A percentile compares a stretch with the other conserved stretches of the same genome.
Conservation (phyloP, 2,329 filamentous ascomycete species). For the Cladosporium colombiae region DNA sequence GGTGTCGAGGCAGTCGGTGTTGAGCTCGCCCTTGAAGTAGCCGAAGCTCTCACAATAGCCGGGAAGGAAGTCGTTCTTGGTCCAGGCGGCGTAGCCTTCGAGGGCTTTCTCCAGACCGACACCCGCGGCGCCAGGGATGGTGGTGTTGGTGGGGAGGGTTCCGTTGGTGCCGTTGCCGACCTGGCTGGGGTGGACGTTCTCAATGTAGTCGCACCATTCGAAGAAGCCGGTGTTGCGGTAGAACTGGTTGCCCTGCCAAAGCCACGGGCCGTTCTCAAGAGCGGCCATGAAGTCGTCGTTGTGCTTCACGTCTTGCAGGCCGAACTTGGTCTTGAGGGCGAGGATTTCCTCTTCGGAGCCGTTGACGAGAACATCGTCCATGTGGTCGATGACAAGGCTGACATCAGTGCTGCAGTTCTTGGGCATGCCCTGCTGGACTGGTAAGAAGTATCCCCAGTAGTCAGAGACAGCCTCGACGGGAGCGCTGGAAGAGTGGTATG, state of each 20-base stretch:
- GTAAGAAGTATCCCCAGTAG: conserved; percentile 61
- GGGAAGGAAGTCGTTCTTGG: conserved; percentile 49
- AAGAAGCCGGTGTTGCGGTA: conserved; percentile 49
- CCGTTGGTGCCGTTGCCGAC: conserved; percentile 30
- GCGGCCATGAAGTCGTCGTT: conserved; percentile 57
- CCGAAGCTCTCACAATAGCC: conserved; percentile 51
- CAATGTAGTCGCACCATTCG: conserved; percentile 45
- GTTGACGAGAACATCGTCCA: conserved; percentile 40
- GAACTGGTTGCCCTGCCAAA: conserved; percentile 59
- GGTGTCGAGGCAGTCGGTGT: conserved; percentile 55
- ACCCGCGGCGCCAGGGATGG: conserved; percentile 44
- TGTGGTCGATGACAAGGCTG: conserved; percentile 53
- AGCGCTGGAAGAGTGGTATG: conserved; percentile 59
- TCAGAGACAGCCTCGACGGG: conserved; percentile 58
- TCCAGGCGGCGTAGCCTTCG: conserved; percentile 57
- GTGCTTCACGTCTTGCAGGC: conserved; percentile 52
- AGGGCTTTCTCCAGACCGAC: conserved; percentile 59
- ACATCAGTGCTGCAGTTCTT: conserved; percentile 59
- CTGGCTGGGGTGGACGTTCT: conserved; percentile 31
- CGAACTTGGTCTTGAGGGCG: conserved; percentile 55
- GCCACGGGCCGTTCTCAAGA: conserved; percentile 58
- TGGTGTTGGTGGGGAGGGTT: conserved; percentile 34
- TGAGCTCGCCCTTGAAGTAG: conserved; percentile 49
- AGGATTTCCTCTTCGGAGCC: conserved; percentile 38
- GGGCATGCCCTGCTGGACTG: conserved; percentile 60